A percentile compares a stretch with the other conserved stretches of the same genome.
Evolutionary conservation across 2,329 filamentous ascomycete genomes (phyloP).

Genomic region (Metarhizium humberi): DNA sequence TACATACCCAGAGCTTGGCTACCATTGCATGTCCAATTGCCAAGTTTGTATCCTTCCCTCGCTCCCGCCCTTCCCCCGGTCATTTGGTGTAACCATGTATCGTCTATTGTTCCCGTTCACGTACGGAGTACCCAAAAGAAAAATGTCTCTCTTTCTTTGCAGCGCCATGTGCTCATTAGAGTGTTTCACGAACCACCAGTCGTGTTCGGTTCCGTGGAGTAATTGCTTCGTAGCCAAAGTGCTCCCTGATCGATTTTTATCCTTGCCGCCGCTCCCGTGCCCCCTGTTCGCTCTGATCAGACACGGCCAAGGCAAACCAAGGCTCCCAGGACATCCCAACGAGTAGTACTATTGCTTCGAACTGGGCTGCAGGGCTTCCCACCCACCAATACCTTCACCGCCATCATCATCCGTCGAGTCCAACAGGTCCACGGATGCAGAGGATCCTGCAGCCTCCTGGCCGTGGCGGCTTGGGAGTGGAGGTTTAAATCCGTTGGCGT

Average conservation of each 20-base stretch:
- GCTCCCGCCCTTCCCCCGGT: too few species aligned
- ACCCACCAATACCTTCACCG: slow-evolving; percentile 38
- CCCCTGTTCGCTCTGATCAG: not conserved
- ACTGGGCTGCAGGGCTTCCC: slow-evolving; percentile 46
- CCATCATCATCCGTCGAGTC: slow-evolving; percentile 37
- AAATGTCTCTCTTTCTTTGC: not conserved
- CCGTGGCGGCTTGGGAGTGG: slow-evolving; percentile 2
- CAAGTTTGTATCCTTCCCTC: not conserved
- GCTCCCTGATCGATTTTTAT: not conserved
- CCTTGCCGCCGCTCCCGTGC: not conserved
- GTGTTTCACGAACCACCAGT: not conserved
- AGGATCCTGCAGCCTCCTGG: not conserved
- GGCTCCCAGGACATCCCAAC: not conserved
- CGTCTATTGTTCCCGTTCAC: not conserved
- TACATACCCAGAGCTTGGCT: not conserved
- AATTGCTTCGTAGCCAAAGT: not conserved
- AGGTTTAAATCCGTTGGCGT: slow-evolving; percentile 3
- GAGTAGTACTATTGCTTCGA: slow-evolving; percentile 11
- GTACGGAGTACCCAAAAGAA: not conserved
- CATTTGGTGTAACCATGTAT: not conserved
- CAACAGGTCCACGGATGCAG: slow-evolving; percentile 26
- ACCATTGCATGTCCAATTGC: too few species aligned
- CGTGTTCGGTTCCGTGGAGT: not conserved
- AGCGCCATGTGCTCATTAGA: not conserved
- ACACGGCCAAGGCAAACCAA: not conserved